Conservation (phyloP, 306 rosid genomes). For the Glycine tomentella region DNA sequence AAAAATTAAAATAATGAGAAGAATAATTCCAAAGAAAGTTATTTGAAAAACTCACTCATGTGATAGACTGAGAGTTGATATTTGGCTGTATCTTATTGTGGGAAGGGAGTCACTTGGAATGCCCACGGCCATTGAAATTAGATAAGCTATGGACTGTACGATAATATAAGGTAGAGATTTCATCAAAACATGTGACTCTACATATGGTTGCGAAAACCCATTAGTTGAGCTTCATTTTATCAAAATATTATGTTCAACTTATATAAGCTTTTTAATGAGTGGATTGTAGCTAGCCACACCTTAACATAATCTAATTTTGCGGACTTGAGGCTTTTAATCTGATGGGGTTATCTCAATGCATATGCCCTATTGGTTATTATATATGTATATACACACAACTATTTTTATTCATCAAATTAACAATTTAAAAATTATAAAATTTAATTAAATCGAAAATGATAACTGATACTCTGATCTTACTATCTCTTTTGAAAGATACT, state of each 20-base stretch:
- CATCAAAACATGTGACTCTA: slow-evolving; percentile 47
- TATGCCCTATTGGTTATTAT: background rate
- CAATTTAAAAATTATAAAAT: background rate
- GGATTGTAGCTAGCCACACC: slow-evolving; percentile 49
- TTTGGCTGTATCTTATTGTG: slow-evolving; percentile 42
- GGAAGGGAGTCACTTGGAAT: slow-evolving; percentile 44
- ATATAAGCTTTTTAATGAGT: slow-evolving; percentile 35
- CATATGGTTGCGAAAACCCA: background rate
- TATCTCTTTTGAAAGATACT: too few species aligned
- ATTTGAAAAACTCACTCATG: slow-evolving; percentile 37
- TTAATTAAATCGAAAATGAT: background rate
- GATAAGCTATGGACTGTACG: slow-evolving; percentile 42
- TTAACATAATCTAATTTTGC: slow-evolving; percentile 15
- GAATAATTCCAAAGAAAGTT: slow-evolving; percentile 14
- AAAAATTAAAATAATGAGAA: background rate
- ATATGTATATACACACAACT: background rate
- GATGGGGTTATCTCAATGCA: background rate
- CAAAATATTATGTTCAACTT: slow-evolving; percentile 49
- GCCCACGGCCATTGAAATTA: slow-evolving; percentile 48
- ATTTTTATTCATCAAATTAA: background rate
- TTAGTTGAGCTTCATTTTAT: slow-evolving; percentile 39
- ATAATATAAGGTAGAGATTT: slow-evolving; percentile 40
- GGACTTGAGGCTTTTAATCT: slow-evolving; percentile 2
- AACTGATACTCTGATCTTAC: too few species aligned
- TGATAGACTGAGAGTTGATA: slow-evolving; percentile 37